A percentile compares a stretch with the other conserved stretches of the same genome.
These are phyloP conservation scores for Zea luxurians DNA, from an alignment of 176 grass and related monocot species.

Conservation along the genomic window DNA sequence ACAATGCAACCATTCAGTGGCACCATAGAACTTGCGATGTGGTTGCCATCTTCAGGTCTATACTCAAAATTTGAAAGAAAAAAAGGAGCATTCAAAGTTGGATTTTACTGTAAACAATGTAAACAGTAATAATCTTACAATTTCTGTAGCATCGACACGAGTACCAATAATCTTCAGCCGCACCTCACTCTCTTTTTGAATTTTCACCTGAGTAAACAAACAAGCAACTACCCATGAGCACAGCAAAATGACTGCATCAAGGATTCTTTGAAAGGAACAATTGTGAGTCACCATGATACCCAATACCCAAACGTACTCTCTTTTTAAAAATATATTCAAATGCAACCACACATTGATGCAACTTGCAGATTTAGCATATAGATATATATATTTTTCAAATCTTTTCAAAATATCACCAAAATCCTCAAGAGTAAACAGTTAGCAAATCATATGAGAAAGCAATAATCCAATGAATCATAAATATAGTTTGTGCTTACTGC, in stretches of 20 bases:
- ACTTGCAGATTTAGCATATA: neutral
- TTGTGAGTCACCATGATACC: neutral
- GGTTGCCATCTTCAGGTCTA: neutral
- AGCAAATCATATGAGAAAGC: neutral
- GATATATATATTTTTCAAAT: neutral
- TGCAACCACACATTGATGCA: slow-evolving; percentile 7
- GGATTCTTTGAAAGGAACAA: neutral
- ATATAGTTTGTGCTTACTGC: neutral
- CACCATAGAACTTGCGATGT: neutral
- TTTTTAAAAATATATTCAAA: neutral
- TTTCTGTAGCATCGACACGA: slow-evolving; percentile 96
- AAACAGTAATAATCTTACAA: slow-evolving; percentile 55
- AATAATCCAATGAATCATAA: neutral
- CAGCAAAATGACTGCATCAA: neutral
- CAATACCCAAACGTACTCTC: neutral
- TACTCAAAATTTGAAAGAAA: neutral
- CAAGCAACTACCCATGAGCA: neutral
- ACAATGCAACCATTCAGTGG: neutral
- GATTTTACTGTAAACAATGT: slow-evolving; percentile 9
- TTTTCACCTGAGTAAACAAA: slow-evolving; percentile 75
- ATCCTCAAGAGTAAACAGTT: neutral
- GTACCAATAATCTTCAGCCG: slow-evolving; percentile 97
- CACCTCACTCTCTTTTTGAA: slow-evolving; percentile 95
- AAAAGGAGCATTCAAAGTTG: neutral
- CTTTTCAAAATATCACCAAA: neutral